Evolutionary conservation across 306 rosid genomes (phyloP).

Genomic region (peach (Prunus persica)): Prunus_persica_NCBIv2 NC_034009.1:36128501-36129000

Average conservation of each 20-base stretch:
- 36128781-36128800: not conserved
- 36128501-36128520: slow-evolving; percentile 23
- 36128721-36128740: slow-evolving; percentile 61
- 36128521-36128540: slow-evolving; percentile 64
- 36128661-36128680: slow-evolving; percentile 3
- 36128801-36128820: not conserved
- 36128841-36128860: too few species aligned
- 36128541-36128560: slow-evolving; percentile 60
- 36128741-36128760: slow-evolving; percentile 39
- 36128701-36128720: slow-evolving; percentile 41
- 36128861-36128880: too few species aligned
- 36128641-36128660: not conserved
- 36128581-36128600: slow-evolving; percentile 34
- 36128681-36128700: not conserved
- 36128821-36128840: not conserved
- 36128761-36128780: not conserved
- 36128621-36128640: slow-evolving; percentile 42
- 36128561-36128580: not conserved
- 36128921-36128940: too few species aligned
- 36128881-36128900: too few species aligned
- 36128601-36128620: slow-evolving; percentile 43
- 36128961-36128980: too few species aligned
- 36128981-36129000: too few species aligned
- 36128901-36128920: too few species aligned
- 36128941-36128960: too few species aligned